Evolutionary conservation across 352 stramenopile genomes (phyloP).

Genomic region (Phytopythium aichiense): DNA sequence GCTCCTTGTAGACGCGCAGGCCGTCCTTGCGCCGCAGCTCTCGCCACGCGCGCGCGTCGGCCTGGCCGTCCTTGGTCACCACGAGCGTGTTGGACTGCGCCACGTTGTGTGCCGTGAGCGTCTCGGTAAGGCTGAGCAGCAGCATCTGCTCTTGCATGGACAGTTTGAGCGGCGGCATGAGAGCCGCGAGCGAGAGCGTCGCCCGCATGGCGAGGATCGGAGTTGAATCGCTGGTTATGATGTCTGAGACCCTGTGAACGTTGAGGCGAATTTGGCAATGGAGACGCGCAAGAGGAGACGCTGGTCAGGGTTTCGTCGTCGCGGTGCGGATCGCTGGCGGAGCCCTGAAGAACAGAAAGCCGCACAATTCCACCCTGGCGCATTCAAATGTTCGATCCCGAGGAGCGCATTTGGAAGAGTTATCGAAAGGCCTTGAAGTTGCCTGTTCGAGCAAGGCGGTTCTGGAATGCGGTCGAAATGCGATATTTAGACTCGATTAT

Average conservation of each 20-base stretch:
- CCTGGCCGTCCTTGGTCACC: conserved; percentile 33
- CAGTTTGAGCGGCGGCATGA: conserved; percentile 7
- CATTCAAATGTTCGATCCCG: background rate
- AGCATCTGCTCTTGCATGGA: conserved; percentile 28
- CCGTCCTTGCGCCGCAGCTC: conserved; percentile 23
- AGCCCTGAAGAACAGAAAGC: background rate
- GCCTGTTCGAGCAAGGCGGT: no score
- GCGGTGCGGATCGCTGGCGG: background rate
- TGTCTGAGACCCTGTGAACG: background rate
- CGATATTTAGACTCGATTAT: no score
- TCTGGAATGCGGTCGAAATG: background rate
- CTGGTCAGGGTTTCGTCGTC: background rate
- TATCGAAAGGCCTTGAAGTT: background rate
- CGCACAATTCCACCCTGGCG: background rate
- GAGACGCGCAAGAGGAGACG: background rate
- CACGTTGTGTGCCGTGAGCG: conserved; percentile 43
- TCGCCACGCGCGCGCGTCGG: conserved; percentile 27
- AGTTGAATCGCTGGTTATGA: background rate
- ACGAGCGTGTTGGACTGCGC: conserved; percentile 47
- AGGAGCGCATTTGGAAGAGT: background rate
- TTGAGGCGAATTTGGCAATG: background rate
- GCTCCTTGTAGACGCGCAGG: conserved; percentile 32
- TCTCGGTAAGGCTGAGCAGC: conserved; percentile 27
- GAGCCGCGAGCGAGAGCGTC: background rate
- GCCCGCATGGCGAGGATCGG: background rate